Conservation (phyloP, 371 early-diverging fungal genomes). For the Mucor sp. region DNA sequence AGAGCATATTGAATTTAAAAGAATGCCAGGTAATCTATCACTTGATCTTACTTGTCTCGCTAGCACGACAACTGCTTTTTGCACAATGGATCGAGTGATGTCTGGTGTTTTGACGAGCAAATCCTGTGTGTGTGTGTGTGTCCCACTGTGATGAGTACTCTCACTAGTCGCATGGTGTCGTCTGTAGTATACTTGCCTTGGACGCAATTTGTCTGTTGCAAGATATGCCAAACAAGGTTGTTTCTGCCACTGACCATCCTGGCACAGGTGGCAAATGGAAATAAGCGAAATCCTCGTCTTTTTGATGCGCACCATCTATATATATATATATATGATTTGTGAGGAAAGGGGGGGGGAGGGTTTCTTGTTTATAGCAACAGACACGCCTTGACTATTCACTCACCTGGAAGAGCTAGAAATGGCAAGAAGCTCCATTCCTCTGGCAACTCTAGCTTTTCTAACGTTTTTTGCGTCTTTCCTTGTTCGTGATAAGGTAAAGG, state of each 20-base stretch:
- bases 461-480: constrained; percentile 22
- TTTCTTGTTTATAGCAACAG: too few relatives aligned
- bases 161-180: too few relatives aligned
- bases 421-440: constrained; percentile 82
- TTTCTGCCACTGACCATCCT: constrained; percentile 61
- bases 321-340: too few relatives aligned
- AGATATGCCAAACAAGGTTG: constrained; percentile 83
- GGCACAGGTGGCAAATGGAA: constrained; percentile 83
- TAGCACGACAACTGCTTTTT: constrained; percentile 81
- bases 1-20: background rate
- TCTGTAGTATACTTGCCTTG: constrained; percentile 32
- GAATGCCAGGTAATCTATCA: background rate
- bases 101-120: constrained; percentile 71
- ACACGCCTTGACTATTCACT: too few relatives aligned
- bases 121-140: too few relatives aligned
- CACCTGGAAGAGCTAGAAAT: constrained; percentile 72
- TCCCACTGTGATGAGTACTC: too few relatives aligned
- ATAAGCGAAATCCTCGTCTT: constrained; percentile 83
- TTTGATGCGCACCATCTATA: constrained; percentile 84
- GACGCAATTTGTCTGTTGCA: constrained; percentile 81
- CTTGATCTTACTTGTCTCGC: constrained; percentile 61
- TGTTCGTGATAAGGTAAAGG: constrained; percentile 59
- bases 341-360: too few relatives aligned
- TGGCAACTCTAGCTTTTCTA: constrained; percentile 66
- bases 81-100: constrained; percentile 80